phyloP scores from a whole-genome alignment of 768 basidiomycete species.

The Auricularia sp. region DNA sequence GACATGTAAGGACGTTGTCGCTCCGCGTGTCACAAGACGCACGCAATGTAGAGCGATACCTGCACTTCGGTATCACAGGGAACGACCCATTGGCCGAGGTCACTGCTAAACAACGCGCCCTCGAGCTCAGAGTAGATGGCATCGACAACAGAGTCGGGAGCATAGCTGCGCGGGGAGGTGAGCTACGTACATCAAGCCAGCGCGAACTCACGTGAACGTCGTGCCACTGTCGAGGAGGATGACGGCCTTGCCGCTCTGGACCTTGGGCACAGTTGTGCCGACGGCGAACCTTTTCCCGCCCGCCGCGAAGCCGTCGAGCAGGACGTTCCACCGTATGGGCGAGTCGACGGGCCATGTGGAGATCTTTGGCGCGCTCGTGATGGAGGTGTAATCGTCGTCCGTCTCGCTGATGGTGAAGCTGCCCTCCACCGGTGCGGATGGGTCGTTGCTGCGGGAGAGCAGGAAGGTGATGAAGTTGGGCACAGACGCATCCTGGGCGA shows the following conservation, averaged over 20 bases:
- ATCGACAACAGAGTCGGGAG: constrained; percentile 49
- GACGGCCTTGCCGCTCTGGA: constrained; percentile 62
- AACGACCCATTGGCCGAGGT: constrained; percentile 54
- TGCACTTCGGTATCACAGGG: constrained; percentile 70
- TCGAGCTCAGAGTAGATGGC: constrained; percentile 58
- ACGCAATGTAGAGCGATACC: constrained; percentile 62
- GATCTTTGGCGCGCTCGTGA: constrained; percentile 49
- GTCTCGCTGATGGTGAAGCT: constrained; percentile 68
- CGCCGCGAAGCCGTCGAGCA: constrained; percentile 63
- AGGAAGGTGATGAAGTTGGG: constrained; percentile 79
- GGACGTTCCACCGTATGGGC: constrained; percentile 67
- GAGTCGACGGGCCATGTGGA: constrained; percentile 60
- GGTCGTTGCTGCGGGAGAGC: constrained; percentile 49
- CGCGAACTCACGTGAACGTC: constrained; percentile 50
- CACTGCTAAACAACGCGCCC: constrained; percentile 50
- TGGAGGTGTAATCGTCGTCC: constrained; percentile 49
- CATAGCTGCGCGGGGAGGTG: constrained; percentile 37
- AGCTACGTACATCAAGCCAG: constrained; percentile 4
- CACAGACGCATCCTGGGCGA: constrained; percentile 52
- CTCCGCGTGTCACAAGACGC: neutral
- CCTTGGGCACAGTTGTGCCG: constrained; percentile 43
- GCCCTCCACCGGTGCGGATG: constrained; percentile 49
- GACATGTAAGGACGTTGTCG: constrained; percentile 20
- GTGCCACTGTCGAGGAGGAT: constrained; percentile 73
- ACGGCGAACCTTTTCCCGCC: constrained; percentile 43